These are phyloP conservation scores for Piromyces sp. DNA, from an alignment of 192 early-diverging fungal genomes.

Conservation along the genomic window DNA sequence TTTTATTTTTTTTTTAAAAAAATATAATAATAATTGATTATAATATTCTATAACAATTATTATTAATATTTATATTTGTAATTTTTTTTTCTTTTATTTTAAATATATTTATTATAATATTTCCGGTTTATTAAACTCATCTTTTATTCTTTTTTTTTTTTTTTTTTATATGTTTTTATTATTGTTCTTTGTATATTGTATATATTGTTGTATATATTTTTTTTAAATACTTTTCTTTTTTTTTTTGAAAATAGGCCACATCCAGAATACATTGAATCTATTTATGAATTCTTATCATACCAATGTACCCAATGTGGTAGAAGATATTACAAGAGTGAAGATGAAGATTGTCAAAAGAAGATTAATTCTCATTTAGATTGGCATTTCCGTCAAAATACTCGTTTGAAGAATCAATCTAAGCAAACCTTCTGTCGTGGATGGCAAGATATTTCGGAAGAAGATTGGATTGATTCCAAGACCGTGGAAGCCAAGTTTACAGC, in stretches of 20 bases:
- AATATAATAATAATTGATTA: too few relatives aligned
- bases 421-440: slow-evolving; percentile 71
- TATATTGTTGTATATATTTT: too few relatives aligned
- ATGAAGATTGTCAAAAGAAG: slow-evolving; percentile 37
- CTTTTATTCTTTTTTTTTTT: too few relatives aligned
- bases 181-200: too few relatives aligned
- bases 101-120: too few relatives aligned
- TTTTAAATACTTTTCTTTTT: not conserved
- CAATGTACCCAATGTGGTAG: slow-evolving; percentile 89
- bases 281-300: slow-evolving; percentile 57
- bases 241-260: slow-evolving; percentile 19
- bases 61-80: too few relatives aligned
- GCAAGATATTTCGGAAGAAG: slow-evolving; percentile 49
- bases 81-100: too few relatives aligned
- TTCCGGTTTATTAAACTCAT: too few relatives aligned
- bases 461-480: slow-evolving; percentile 1
- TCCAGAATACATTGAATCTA: slow-evolving; percentile 34
- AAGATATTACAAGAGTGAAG: slow-evolving; percentile 43
- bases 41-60: too few relatives aligned
- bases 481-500: slow-evolving; percentile 6
- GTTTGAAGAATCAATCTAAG: slow-evolving; percentile 64
- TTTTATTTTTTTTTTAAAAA: too few relatives aligned
- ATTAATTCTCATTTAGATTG: slow-evolving; percentile 81
- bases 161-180: too few relatives aligned
- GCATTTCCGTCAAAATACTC: slow-evolving; percentile 88